A percentile compares a stretch with the other conserved stretches of the same genome.
Conservation (phyloP, 768 basidiomycete genomes). For the Trametopsis cervina region DNA sequence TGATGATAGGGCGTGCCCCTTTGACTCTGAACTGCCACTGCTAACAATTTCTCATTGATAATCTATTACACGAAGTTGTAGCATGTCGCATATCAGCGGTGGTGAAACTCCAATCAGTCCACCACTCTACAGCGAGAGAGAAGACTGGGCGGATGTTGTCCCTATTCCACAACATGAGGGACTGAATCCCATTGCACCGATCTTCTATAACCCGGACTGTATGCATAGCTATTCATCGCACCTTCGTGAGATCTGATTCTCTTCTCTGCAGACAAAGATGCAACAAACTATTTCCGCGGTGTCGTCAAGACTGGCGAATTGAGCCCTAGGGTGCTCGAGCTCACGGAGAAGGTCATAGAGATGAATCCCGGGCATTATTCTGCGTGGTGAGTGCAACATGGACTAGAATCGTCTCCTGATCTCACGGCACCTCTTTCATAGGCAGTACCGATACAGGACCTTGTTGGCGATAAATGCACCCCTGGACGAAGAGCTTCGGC, state of each 20-base stretch:
- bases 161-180: conserved; percentile 81
- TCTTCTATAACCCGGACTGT: conserved; percentile 87
- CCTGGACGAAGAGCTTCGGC: conserved; percentile 67
- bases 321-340: conserved; percentile 71
- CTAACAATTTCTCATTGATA: background rate
- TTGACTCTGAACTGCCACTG: background rate
- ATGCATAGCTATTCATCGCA: conserved; percentile 4
- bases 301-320: conserved; percentile 73
- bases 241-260: background rate
- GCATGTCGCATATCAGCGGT: conserved; percentile 15
- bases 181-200: conserved; percentile 76
- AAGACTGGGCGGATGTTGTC: conserved; percentile 74
- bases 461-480: conserved; percentile 60
- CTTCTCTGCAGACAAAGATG: conserved; percentile 69
- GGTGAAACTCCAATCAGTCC: conserved; percentile 5
- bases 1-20: too few species aligned
- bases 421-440: conserved; percentile 24
- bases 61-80: background rate
- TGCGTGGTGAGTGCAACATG: conserved; percentile 63
- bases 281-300: conserved; percentile 87
- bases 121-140: conserved; percentile 49
- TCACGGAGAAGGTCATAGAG: conserved; percentile 85
- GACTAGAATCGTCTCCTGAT: background rate
- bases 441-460: conserved; percentile 94
- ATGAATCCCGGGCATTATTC: conserved; percentile 96